phyloP scores from a whole-genome alignment of 2,329 filamentous ascomycete species.

The Cladophialophora carrionii region DNA sequence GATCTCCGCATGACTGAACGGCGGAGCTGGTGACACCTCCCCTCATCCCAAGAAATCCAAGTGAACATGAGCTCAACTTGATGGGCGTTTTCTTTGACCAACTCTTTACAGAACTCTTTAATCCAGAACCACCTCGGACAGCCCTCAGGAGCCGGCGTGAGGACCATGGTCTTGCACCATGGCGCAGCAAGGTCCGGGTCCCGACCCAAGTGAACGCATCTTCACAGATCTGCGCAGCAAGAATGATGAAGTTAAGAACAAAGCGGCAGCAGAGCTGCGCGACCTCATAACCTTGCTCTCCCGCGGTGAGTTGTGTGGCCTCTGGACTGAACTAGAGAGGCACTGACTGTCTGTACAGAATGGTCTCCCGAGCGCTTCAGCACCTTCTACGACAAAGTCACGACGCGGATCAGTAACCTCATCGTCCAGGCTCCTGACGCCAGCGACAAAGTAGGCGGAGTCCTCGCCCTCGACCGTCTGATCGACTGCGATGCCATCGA shows the following conservation, averaged over 20 bases:
- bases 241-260: constrained; percentile 54
- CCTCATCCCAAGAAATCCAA: constrained; percentile 1
- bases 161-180: constrained; percentile 42
- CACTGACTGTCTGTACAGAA: constrained; percentile 57
- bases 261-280: constrained; percentile 54
- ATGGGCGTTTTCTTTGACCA: background rate
- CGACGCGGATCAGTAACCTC: constrained; percentile 68
- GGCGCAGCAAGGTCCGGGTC: constrained; percentile 52
- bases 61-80: background rate
- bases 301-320: constrained; percentile 45
- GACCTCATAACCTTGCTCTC: constrained; percentile 52
- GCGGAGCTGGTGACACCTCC: background rate
- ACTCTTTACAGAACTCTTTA: background rate
- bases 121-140: background rate
- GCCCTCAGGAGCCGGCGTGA: constrained; percentile 12
- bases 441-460: constrained; percentile 84
- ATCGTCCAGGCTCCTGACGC: constrained; percentile 85
- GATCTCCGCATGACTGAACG: background rate
- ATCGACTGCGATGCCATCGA: constrained; percentile 98
- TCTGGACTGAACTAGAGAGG: background rate
- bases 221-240: constrained; percentile 63
- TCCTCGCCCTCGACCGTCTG: constrained; percentile 87
- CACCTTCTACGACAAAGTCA: constrained; percentile 69
- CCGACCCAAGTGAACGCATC: constrained; percentile 58
- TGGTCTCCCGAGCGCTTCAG: constrained; percentile 78